Percentiles rank a stretch among this genome's conserved stretches.
These are phyloP conservation scores for Xylaria venustula DNA, from an alignment of 495 filamentous ascomycete species.

Conservation along the genomic window DNA sequence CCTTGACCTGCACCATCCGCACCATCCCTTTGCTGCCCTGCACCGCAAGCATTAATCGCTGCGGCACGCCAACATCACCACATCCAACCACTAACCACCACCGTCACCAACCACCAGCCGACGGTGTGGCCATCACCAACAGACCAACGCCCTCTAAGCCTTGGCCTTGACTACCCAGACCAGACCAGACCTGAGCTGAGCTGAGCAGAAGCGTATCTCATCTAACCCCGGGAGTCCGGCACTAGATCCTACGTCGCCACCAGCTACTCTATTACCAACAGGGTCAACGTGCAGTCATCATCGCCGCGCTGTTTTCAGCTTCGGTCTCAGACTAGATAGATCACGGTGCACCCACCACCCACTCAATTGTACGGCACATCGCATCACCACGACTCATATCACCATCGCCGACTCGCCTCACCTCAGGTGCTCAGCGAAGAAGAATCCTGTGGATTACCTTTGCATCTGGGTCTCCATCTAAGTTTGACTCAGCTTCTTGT, in stretches of 20 bases:
- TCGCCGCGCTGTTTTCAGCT: slow-evolving; percentile 1
- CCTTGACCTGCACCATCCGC: slow-evolving; percentile 1
- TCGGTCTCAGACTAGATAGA: background rate
- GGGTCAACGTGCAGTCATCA: slow-evolving; percentile 2
- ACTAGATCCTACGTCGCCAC: slow-evolving; percentile 4
- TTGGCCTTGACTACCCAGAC: background rate
- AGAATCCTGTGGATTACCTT: slow-evolving; percentile 26
- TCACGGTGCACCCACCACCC: slow-evolving; percentile 7
- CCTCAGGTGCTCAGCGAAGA: slow-evolving; percentile 6
- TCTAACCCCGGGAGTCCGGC: background rate
- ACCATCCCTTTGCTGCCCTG: background rate
- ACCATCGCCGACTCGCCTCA: slow-evolving; percentile 11
- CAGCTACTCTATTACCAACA: background rate
- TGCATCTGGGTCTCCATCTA: slow-evolving; percentile 19
- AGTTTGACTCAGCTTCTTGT: slow-evolving; percentile 21
- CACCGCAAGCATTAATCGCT: slow-evolving; percentile 5
- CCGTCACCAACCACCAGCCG: background rate
- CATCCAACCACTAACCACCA: background rate
- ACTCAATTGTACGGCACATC: slow-evolving; percentile 7
- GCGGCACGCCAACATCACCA: slow-evolving; percentile 12
- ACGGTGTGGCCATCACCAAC: background rate
- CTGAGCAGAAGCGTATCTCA: too few relatives aligned
- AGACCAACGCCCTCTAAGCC: background rate
- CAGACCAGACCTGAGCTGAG: background rate
- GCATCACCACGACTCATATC: slow-evolving; percentile 8